phyloP scores from a whole-genome alignment of 2,329 filamentous ascomycete genomes.

The Neonectria neomacrospora region DNA sequence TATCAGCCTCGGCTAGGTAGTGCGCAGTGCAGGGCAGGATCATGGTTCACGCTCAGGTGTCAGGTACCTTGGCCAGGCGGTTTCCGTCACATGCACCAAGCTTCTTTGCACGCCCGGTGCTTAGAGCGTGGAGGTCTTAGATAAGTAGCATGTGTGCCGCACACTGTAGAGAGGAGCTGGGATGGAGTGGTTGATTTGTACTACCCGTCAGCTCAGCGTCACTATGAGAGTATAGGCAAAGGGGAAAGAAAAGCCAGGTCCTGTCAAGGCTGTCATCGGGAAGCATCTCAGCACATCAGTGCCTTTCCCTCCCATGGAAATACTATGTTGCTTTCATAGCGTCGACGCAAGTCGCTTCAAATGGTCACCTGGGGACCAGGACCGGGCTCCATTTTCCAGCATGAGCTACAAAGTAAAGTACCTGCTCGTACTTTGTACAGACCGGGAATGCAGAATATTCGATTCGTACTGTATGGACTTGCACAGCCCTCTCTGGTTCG shows the following conservation, averaged over 20 bases:
- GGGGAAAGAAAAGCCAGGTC: neutral
- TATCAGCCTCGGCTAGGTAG: neutral
- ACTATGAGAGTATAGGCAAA: too few relatives aligned
- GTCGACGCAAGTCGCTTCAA: constrained; percentile 8
- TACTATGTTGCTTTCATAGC: neutral
- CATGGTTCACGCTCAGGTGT: neutral
- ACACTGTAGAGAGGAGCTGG: neutral
- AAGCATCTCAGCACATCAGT: neutral
- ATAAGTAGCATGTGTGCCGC: neutral
- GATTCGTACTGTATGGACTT: neutral
- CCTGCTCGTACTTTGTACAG: too few relatives aligned
- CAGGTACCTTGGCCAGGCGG: neutral
- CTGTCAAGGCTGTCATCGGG: neutral
- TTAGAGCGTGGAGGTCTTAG: neutral
- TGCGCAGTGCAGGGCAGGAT: neutral
- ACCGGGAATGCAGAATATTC: too few relatives aligned
- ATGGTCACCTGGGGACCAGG: constrained; percentile 5
- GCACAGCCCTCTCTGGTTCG: constrained; percentile 13
- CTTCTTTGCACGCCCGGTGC: constrained; percentile 13
- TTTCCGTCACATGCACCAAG: constrained; percentile 20
- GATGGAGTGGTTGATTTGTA: too few relatives aligned
- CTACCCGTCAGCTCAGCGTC: too few relatives aligned
- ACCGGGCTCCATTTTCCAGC: constrained; percentile 13
- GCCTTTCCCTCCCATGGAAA: constrained; percentile 12
- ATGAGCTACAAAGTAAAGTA: neutral